Base-by-base conservation (phyloP, 495 filamentous ascomycete genomes). In the Niebla homalea region DNA sequence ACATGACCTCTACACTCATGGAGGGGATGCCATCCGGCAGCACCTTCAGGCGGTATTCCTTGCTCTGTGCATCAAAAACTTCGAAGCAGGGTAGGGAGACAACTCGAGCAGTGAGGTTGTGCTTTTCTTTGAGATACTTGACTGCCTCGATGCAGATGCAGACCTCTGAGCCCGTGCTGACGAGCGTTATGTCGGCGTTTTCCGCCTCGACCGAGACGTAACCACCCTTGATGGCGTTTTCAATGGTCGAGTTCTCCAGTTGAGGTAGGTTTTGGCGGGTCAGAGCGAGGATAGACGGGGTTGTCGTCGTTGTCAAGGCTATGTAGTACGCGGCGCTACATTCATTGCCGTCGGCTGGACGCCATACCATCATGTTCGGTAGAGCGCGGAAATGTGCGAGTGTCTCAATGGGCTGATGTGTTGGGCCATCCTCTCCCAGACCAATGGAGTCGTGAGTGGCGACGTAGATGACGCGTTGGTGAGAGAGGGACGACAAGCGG, bases 361-460 rank as follows among this genome's bases (percentile, higher is more conserved):
- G 92, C 92, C 92, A 99, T 61, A 97, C 93, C 92, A 97, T 96
- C 79, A 84, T 87, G 84, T 99, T 99, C 58, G 92, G 92, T 57
- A 97, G 79, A 50, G 93, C 93, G 68, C 92, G 92, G 87, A 97
- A 97, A 71, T 99, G 92, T 54, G 92, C 85, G 43, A 99, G 81
- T n/a, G 88, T 94, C 79, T 99, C 92, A 62, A 99, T 94, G 64
- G 92, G 92, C 77, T 99, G 92, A 75, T 99, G 92, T 47, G 92
- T 99, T 51, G 92, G 92, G 50, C 92, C 92, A 63, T 99, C 92
- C 73, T 99, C 93, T 69, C 92, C 92, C 54, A 99, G 86, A 76
- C 92, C 92, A 63, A 99, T 97, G 54, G 89, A 95, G 77, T 99
- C 92, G 79, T 99, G 92, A 59, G 92, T 99, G 52, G 93, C 92